A percentile compares a stretch with the other conserved stretches of the same genome.
Conservation (phyloP, 1,284 basidiomycete species). For the Ganoderma sp. region DNA sequence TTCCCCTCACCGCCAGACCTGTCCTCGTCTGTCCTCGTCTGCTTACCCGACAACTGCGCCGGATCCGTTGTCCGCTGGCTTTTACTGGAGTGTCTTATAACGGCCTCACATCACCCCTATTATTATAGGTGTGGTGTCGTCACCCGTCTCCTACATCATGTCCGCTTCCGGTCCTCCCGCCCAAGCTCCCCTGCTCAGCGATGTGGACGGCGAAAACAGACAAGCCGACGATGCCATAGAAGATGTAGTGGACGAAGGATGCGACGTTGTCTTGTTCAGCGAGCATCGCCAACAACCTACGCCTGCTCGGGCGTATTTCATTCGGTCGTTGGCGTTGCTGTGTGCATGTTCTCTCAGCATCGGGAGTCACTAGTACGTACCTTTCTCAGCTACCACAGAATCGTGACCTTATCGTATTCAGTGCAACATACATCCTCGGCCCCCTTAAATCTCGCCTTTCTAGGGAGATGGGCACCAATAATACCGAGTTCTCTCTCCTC, state of each 20-base stretch:
- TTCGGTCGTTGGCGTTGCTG: slow-evolving; percentile 66
- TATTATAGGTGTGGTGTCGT: background rate
- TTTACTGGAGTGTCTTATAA: background rate
- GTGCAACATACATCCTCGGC: slow-evolving; percentile 73
- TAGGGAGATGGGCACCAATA: slow-evolving; percentile 75
- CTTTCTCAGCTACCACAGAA: background rate
- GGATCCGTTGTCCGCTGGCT: background rate
- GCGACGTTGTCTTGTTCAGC: slow-evolving; percentile 30
- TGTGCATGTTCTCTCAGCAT: slow-evolving; percentile 79
- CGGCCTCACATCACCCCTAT: background rate
- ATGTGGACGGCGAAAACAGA: slow-evolving; percentile 7
- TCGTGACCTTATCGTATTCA: slow-evolving; percentile 35
- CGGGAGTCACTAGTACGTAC: slow-evolving; percentile 74
- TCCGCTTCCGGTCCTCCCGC: slow-evolving; percentile 17
- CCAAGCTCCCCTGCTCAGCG: slow-evolving; percentile 14
- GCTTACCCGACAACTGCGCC: background rate
- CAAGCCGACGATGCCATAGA: slow-evolving; percentile 17
- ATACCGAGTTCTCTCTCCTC: slow-evolving; percentile 78
- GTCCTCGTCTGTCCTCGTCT: background rate
- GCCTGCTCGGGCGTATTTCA: slow-evolving; percentile 48
- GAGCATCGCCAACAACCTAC: slow-evolving; percentile 25
- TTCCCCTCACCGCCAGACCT: background rate
- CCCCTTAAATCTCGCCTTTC: slow-evolving; percentile 77
- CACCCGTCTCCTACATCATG: slow-evolving; percentile 17
- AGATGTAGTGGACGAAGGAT: slow-evolving; percentile 28